Evolutionary conservation across 768 basidiomycete species (phyloP), one percentile per base, ranked within the genome.

Genomic region (Cystobasidium tubakii): DNA sequence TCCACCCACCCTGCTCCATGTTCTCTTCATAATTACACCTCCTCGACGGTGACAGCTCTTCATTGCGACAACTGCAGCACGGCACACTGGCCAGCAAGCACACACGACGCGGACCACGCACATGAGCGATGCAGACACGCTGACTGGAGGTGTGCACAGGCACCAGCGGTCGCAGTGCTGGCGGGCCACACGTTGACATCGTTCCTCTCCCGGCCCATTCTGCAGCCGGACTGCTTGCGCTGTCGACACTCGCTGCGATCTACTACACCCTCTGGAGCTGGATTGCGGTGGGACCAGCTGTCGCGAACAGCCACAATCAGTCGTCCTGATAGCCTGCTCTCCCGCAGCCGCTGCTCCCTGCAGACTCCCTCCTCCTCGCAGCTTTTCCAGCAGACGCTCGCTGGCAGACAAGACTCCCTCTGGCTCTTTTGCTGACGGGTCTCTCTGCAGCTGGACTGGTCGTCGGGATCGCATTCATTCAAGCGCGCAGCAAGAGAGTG

Each of bases 221-320:
- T 54, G 23, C 63, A 65, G 63, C 63, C 39, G 39, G 27, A 4
- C 25, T 39, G 25, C 63, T 65, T n/a, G 63, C 43, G 2, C 25
- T 39, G 19, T 39, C 63, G 25, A 36, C 63, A 6, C 39, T 65
- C 33, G 63, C 34, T 2, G 7, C 10, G 33, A 10, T 65, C 63
- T 65, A 65, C 34, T 65, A 65, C 25, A 39, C 63, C 23, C 2
- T 65, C 31, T 65, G 63, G 63, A 46, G 10, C 4, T 46, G 34
- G 17, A 46, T 65, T 23, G 25, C 63, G 25, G 63, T 65, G 63
- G 15, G 63, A 39, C 7, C 39, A 39, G 39, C 39, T 15, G 15
- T 6, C 39, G 15, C 31, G 21, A 29, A n/a, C 53, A 54, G 21
- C 21, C 27, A 54, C 7, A 63, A 7, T 63, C 39, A 65, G 6